phyloP scores from a whole-genome alignment of 2,329 filamentous ascomycete species.

The Passalora sequoiae region DNA sequence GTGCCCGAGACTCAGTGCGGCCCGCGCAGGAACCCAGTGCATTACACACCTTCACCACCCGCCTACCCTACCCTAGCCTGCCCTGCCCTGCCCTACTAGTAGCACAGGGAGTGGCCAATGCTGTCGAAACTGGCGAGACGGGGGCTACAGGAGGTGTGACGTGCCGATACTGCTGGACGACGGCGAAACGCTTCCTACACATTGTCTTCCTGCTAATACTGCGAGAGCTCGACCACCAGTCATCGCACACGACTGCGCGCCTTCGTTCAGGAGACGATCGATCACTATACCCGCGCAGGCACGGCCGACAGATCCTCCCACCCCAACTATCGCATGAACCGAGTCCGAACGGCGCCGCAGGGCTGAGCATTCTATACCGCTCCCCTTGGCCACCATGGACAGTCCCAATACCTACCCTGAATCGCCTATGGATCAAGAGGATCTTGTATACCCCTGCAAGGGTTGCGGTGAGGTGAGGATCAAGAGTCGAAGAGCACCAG shows the following conservation, averaged over 20 bases:
- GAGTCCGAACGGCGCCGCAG: neutral
- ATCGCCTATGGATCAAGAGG: constrained; percentile 67
- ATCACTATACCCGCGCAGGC: neutral
- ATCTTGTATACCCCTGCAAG: constrained; percentile 79
- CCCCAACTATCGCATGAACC: constrained; percentile 8
- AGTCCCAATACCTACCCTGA: constrained; percentile 60
- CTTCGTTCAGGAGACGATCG: neutral
- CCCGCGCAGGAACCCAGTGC: neutral
- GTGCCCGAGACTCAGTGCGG: neutral
- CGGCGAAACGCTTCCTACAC: neutral
- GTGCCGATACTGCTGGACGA: neutral
- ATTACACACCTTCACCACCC: neutral
- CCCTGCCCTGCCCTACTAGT: neutral
- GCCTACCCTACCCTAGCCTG: neutral
- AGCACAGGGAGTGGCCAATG: neutral
- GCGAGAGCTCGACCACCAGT: neutral
- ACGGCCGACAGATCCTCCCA: neutral
- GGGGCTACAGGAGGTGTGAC: neutral
- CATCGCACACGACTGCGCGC: neutral
- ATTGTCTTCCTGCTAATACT: neutral
- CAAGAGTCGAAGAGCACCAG: neutral
- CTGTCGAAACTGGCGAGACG: neutral
- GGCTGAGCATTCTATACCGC: constrained; percentile 11
- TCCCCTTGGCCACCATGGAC: constrained; percentile 37
- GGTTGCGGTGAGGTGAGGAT: constrained; percentile 75